phyloP scores from a whole-genome alignment of 2,329 filamentous ascomycete genomes.

The Colletotrichum cordylinicola region DNA sequence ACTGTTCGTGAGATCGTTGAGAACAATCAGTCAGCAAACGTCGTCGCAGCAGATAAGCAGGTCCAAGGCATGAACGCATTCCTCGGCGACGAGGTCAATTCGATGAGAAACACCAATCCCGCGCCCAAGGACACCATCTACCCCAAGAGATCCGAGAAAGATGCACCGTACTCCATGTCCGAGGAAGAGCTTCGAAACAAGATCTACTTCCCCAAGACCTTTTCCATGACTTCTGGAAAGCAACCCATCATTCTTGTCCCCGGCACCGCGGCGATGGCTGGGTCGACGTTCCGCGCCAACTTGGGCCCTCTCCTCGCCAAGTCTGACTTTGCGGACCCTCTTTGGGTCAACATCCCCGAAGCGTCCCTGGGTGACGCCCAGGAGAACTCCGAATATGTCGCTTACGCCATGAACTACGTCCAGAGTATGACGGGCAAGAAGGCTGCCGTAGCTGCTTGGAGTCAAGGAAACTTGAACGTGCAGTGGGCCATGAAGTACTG shows the following conservation, averaged over 20 bases:
- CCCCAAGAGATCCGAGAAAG: constrained; percentile 38
- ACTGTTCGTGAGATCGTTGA: not conserved
- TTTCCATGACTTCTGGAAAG: constrained; percentile 46
- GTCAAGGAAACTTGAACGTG: constrained; percentile 57
- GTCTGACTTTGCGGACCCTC: constrained; percentile 48
- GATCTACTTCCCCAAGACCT: constrained; percentile 55
- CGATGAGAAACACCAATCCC: not conserved
- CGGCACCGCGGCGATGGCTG: constrained; percentile 44
- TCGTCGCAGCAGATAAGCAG: not conserved
- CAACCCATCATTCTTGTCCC: constrained; percentile 58
- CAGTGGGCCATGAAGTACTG: constrained; percentile 67
- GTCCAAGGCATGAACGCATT: not conserved
- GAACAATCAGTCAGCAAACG: not conserved
- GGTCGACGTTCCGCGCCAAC: constrained; percentile 50
- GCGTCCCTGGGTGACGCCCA: constrained; percentile 54
- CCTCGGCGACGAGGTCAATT: not conserved
- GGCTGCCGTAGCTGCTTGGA: constrained; percentile 56
- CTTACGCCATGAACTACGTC: constrained; percentile 65
- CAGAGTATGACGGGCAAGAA: constrained; percentile 41
- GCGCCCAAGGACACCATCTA: constrained; percentile 30
- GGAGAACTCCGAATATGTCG: constrained; percentile 58
- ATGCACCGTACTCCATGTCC: constrained; percentile 53
- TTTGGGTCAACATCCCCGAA: constrained; percentile 63
- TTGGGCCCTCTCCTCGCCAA: constrained; percentile 52
- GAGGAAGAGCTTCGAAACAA: constrained; percentile 53